These are phyloP conservation scores for Nicotiana noctiflora DNA, from an alignment of 257 asterid species.

Conservation along the genomic window DNA sequence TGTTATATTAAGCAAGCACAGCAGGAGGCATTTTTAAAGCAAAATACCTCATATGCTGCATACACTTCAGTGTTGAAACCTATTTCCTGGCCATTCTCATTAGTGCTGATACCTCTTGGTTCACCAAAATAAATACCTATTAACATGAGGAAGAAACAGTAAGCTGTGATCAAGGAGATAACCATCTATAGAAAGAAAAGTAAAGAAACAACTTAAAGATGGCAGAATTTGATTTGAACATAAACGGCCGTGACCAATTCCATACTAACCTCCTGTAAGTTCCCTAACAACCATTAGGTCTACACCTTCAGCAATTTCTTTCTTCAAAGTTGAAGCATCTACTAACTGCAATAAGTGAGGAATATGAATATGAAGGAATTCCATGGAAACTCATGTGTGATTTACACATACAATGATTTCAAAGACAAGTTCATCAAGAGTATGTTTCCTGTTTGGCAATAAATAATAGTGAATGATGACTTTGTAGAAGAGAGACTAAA, in stretches of 20 bases:
- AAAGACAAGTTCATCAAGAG: neutral
- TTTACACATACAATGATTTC: neutral
- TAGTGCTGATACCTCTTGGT: slow-evolving; percentile 81
- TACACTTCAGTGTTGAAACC: slow-evolving; percentile 96
- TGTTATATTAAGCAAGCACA: neutral
- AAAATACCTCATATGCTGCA: slow-evolving; percentile 68
- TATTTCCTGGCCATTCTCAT: slow-evolving; percentile 75
- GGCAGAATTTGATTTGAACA: neutral
- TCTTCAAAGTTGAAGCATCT: slow-evolving; percentile 93
- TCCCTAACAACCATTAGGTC: slow-evolving; percentile 98
- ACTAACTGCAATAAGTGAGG: slow-evolving; percentile 52
- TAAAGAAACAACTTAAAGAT: neutral
- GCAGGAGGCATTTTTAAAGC: neutral
- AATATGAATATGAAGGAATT: neutral
- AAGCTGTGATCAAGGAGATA: neutral
- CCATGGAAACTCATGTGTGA: neutral
- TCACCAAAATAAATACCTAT: slow-evolving; percentile 95
- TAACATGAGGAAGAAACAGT: slow-evolving; percentile 5
- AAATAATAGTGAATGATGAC: neutral
- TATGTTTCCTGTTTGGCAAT: neutral
- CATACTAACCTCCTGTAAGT: slow-evolving; percentile 86
- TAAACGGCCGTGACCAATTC: neutral
- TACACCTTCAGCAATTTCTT: slow-evolving; percentile 94
- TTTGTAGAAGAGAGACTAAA: neutral
- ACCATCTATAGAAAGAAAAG: neutral